phyloP scores from a whole-genome alignment of 495 filamentous ascomycete genomes.

The Daldinia childiae region DNA sequence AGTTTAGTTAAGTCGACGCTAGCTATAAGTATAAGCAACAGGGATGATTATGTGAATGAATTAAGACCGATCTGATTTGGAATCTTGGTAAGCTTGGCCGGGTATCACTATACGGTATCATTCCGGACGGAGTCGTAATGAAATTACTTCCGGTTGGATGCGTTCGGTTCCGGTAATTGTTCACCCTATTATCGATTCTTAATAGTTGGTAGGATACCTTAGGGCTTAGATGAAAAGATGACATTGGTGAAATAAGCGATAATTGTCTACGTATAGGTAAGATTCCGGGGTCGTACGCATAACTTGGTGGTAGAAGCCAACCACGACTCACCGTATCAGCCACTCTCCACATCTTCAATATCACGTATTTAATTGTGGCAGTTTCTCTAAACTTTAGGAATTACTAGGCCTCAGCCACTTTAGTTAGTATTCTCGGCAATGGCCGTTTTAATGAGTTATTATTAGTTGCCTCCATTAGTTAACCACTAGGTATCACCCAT shows the following conservation, averaged over 20 bases:
- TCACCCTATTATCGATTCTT: not conserved
- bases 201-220: not conserved
- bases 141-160: not conserved
- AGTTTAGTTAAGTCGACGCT: too few relatives aligned
- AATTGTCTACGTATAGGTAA: not conserved
- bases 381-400: not conserved
- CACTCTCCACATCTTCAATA: not conserved
- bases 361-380: not conserved
- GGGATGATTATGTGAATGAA: not conserved
- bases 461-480: not conserved
- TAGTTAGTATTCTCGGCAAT: not conserved
- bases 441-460: not conserved
- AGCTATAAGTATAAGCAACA: too few relatives aligned
- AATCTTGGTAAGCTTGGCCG: constrained; percentile 1
- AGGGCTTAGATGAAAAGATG: not conserved
- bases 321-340: not conserved
- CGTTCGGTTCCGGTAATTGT: constrained; percentile 8
- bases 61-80: not conserved
- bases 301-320: too few relatives aligned
- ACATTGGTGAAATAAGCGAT: not conserved
- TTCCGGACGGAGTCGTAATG: not conserved
- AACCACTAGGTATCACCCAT: too few relatives aligned
- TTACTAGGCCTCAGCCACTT: constrained; percentile 14
- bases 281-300: too few relatives aligned
- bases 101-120: constrained; percentile 12